phyloP scores from a whole-genome alignment of 2,329 filamentous ascomycete genomes.

The Cladophialophora chaetospira region DNA sequence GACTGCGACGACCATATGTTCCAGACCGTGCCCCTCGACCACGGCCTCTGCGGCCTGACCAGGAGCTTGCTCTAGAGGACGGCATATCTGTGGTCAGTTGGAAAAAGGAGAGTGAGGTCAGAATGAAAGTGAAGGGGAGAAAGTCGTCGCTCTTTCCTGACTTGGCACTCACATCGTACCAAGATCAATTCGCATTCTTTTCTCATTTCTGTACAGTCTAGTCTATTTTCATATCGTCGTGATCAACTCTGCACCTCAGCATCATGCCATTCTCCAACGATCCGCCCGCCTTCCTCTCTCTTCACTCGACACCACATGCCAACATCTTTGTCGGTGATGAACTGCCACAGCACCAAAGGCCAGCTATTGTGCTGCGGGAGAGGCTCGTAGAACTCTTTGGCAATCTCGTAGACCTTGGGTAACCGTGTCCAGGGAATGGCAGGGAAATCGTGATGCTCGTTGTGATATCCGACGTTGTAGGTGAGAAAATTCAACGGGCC shows the following conservation, averaged over 20 bases:
- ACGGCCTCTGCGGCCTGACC: neutral
- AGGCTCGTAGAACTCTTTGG: constrained; percentile 87
- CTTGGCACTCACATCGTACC: neutral
- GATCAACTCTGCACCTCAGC: constrained; percentile 66
- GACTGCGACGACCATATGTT: neutral
- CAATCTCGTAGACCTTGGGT: constrained; percentile 73
- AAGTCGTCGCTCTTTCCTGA: neutral
- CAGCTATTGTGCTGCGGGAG: constrained; percentile 87
- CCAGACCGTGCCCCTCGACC: constrained; percentile 1
- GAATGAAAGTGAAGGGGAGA: neutral
- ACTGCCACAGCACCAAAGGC: constrained; percentile 92
- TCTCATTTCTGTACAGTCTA: constrained; percentile 1
- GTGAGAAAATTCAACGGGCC: constrained; percentile 87
- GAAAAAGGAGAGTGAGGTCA: neutral
- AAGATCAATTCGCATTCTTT: neutral
- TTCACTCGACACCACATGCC: constrained; percentile 93
- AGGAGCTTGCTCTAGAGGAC: neutral
- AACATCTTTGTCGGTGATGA: constrained; percentile 86
- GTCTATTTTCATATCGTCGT: constrained; percentile 15
- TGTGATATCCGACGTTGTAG: constrained; percentile 97
- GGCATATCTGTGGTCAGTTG: neutral
- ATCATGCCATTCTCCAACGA: constrained; percentile 67
- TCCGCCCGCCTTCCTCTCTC: constrained; percentile 73
- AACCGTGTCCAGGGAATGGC: constrained; percentile 93
- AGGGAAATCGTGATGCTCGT: constrained; percentile 98